Evolutionary conservation across 139 green algal genomes (phyloP), one percentile per base, ranked within the genome.

Genomic region (Yamagishiella unicocca): DNA sequence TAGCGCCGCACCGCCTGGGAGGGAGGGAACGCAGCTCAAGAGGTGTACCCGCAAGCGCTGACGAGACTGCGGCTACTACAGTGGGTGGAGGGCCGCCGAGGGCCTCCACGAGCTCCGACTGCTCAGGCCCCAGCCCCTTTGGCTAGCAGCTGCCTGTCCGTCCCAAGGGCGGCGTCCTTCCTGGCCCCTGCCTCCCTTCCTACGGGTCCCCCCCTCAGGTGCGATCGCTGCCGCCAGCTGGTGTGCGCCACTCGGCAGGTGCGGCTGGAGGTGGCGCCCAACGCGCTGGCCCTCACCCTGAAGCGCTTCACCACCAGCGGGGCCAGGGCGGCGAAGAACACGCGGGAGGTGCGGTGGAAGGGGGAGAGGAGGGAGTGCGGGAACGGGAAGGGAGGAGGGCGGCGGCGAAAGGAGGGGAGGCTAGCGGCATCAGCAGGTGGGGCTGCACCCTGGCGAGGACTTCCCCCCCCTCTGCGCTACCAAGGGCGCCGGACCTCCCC

Each of bases 251-350:
- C 71, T 25, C 78, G 58, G 73, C 76, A 45, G 24, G 71, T 80
- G 43, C 77, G 85, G 55, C 55, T 97, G 17, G 91, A 96, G 89
- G 91, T 91, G 22, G 93, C 90, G 8, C 93, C 93, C 45, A 93
- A 95, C 87, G 83, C 85, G 40, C 84, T 94, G 45, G 81, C 85
- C 45, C 64, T 95, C 40, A 86, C 53, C 75, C 90, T 95, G 27
- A 95, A 94, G 84, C 90, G 93, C 80, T 95, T 94, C 58, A 35
- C 42, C 37, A 42, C 53, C 55, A n/a, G 27, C 0, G 77, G 55
- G 24, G 25, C 6, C 37, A 33, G 42, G 46, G 87, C 79, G 40
- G 53, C 72, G 64, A 94, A 94, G 79, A 88, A 88, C 50, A 38
- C 84, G n/a, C 73, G 42, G 92, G 88, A 74, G 70, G 89, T 88